These are phyloP conservation scores for Fennellomyces sp. DNA, from an alignment of 371 early-diverging fungal species.

Conservation along the genomic window DNA sequence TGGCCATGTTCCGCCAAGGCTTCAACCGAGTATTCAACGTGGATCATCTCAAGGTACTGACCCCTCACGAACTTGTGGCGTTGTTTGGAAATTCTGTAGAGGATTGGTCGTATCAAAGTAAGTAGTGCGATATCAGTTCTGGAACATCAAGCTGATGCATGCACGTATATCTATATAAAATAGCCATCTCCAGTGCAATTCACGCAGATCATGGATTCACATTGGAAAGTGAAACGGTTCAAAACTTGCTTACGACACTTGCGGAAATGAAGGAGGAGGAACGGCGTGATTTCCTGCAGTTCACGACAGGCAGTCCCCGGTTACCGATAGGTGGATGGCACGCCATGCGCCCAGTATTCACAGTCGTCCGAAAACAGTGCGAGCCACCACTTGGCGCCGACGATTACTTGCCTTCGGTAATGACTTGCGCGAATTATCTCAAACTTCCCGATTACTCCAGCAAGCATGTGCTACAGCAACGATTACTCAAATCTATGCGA, in stretches of 20 bases:
- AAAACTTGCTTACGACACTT: conserved; percentile 67
- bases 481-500: conserved; percentile 68
- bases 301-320: conserved; percentile 87
- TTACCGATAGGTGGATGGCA: conserved; percentile 88
- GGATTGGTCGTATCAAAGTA: conserved; percentile 77
- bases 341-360: conserved; percentile 72
- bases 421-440: conserved; percentile 91
- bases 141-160: neutral
- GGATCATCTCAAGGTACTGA: conserved; percentile 67
- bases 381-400: conserved; percentile 64
- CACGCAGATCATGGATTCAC: conserved; percentile 89
- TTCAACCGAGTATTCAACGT: conserved; percentile 78
- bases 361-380: conserved; percentile 74
- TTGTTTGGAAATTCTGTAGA: conserved; percentile 72
- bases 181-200: conserved; percentile 67
- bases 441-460: conserved; percentile 82
- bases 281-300: conserved; percentile 80
- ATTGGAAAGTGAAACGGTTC: conserved; percentile 68
- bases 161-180: neutral
- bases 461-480: conserved; percentile 56
- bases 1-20: conserved; percentile 76
- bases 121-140: conserved; percentile 18
- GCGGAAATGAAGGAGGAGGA: conserved; percentile 56
- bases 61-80: conserved; percentile 68
- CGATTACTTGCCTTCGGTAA: conserved; percentile 82